A percentile compares a stretch with the other conserved stretches of the same genome.
These are phyloP conservation scores for Melocanna baccifera DNA, from an alignment of 176 grass and related monocot species.

Conservation along the genomic window DNA sequence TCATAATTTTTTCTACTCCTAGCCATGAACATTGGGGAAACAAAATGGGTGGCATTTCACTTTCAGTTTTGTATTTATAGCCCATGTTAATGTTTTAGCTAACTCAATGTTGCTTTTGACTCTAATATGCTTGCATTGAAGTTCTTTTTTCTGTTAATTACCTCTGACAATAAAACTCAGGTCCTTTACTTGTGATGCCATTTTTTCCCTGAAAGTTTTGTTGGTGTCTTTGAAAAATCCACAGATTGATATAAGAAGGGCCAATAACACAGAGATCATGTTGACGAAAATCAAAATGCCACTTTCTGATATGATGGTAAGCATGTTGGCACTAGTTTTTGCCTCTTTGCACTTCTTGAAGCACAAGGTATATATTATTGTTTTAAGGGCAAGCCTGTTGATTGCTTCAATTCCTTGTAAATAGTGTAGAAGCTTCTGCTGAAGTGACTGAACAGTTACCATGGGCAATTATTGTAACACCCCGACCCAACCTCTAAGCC, in stretches of 20 bases:
- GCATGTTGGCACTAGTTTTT: slow-evolving; percentile 19
- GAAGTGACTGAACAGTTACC: background rate
- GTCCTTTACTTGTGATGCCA: background rate
- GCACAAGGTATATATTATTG: background rate
- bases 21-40: background rate
- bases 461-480: too few species aligned
- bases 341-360: background rate
- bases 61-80: background rate
- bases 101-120: slow-evolving; percentile 26
- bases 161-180: background rate
- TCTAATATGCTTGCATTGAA: slow-evolving; percentile 9
- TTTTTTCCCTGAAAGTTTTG: slow-evolving; percentile 1
- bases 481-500: too few species aligned
- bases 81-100: background rate
- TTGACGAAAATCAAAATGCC: slow-evolving; percentile 99
- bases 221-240: slow-evolving; percentile 35
- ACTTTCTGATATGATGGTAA: slow-evolving; percentile 89
- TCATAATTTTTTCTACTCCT: background rate
- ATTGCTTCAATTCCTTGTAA: background rate
- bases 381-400: background rate
- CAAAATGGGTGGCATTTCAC: background rate
- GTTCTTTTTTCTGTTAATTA: background rate
- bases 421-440: background rate
- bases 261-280: slow-evolving; percentile 99
- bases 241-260: slow-evolving; percentile 80